Evolutionary conservation across 192 early-diverging fungal species (phyloP), one percentile per base, ranked within the genome.

Genomic region (Backusella parvicylindrica): DNA sequence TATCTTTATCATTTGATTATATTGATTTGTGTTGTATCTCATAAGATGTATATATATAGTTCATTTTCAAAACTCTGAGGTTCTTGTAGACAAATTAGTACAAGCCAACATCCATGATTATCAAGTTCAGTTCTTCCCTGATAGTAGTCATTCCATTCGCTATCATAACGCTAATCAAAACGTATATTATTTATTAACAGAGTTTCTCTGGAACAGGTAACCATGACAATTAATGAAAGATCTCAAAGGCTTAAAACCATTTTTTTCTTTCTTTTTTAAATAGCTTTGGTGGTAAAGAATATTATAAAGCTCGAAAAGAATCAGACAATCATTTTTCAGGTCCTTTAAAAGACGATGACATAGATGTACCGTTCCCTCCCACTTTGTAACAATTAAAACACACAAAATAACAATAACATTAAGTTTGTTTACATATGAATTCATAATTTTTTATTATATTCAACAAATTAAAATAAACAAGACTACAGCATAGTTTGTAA

Each of bases 1-100:
- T 28, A 38, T n/a, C n/a, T n/a, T n/a, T n/a, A n/a, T n/a, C n/a
- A 47, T 47, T 41, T 41, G 40, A 15, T 16, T 41, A 13, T 41
- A 41, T n/a, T 40, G 38, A 47, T 6, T 47, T 18, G 16, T n/a
- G 6, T 37, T 5, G 6, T 6, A 66, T 18, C 31, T 56, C 9
- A 56, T 32, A n/a, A 21, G n/a, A 15, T 18, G 5, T 68, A 32
- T 12, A 47, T 12, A 47, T 35, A 4, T 41, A 83, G 97, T 98
- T 38, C 97, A 98, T 75, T 90, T 97, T 69, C 96, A 97, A 79
- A 96, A 98, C 83, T 84, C 95, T 21, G 89, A 92, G 50, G 85
- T 82, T 13, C 84, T 98, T 26, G 83, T 94, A 23, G 94, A 92
- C 73, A 75, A 86, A 35, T 81, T 98, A 13, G 91, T 94, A n/a